Conservation (phyloP, 768 basidiomycete genomes). For the Crucibulum laeve region DNA sequence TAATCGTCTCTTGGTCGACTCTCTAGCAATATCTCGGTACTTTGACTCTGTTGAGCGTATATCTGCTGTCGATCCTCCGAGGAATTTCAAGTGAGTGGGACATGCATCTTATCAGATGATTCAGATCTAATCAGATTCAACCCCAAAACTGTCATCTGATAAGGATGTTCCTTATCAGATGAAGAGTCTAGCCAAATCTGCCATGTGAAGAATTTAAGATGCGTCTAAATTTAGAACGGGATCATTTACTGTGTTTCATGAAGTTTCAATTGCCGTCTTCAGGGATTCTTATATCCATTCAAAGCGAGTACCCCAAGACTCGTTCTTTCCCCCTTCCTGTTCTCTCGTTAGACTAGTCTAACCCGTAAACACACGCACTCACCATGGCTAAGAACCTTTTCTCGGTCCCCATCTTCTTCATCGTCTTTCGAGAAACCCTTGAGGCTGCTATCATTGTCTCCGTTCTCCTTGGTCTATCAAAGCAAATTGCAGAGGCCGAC, state of each 20-base stretch:
- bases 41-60: background rate
- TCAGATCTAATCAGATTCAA: conserved; percentile 31
- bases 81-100: background rate
- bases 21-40: too few relatives aligned
- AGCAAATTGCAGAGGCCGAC: conserved; percentile 65
- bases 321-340: too few relatives aligned
- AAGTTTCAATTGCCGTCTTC: too few relatives aligned
- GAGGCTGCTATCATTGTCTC: conserved; percentile 92
- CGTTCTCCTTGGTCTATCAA: conserved; percentile 86
- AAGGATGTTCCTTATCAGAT: conserved; percentile 19
- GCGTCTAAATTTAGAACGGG: too few relatives aligned
- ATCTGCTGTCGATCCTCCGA: background rate
- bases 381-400: conserved; percentile 74
- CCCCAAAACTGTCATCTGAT: conserved; percentile 19
- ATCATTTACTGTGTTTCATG: too few relatives aligned
- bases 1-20: too few relatives aligned
- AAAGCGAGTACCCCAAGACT: too few relatives aligned
- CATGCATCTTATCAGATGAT: conserved; percentile 9
- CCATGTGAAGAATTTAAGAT: too few relatives aligned
- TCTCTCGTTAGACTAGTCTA: too few relatives aligned
- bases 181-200: conserved; percentile 1
- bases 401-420: conserved; percentile 92
- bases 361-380: too few relatives aligned
- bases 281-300: too few relatives aligned
- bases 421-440: conserved; percentile 91